These are phyloP conservation scores for Blastocystis sp. DNA, from an alignment of 352 stramenopile species.

Conservation along the genomic window DNA sequence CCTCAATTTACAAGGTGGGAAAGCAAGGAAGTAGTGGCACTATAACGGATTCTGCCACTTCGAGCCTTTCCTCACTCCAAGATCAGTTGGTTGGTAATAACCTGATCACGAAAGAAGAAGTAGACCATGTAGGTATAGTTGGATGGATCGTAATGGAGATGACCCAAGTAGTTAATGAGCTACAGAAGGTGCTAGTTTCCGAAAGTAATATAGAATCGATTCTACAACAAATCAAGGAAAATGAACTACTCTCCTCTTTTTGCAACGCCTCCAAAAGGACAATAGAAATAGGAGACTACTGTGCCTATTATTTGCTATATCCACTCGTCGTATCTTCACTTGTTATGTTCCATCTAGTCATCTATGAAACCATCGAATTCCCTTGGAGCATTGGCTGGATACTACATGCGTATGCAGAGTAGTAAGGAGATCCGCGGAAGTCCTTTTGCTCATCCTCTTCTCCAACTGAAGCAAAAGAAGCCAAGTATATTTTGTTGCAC, in stretches of 20 bases:
- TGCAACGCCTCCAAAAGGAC: background rate
- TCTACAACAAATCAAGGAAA: background rate
- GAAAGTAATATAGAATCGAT: background rate
- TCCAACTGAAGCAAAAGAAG: slow-evolving; percentile 36
- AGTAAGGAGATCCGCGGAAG: background rate
- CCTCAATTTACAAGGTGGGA: background rate
- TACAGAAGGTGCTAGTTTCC: background rate
- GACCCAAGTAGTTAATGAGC: background rate
- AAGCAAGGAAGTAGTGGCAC: no score
- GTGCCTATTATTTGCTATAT: slow-evolving; percentile 21
- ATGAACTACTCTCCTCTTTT: background rate
- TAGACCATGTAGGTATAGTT: background rate
- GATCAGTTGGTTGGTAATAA: background rate
- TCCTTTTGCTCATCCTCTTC: background rate
- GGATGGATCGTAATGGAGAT: background rate
- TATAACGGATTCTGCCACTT: no score
- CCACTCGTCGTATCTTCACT: background rate
- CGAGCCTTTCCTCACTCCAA: background rate
- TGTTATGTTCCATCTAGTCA: background rate
- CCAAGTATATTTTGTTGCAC: background rate
- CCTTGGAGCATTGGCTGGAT: background rate
- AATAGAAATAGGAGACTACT: background rate
- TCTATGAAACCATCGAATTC: background rate
- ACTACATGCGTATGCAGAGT: slow-evolving; percentile 49
- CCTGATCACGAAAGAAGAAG: background rate